Evolutionary conservation across 345 rosid species (phyloP).

Genomic region (Euphorbia peplus): DNA sequence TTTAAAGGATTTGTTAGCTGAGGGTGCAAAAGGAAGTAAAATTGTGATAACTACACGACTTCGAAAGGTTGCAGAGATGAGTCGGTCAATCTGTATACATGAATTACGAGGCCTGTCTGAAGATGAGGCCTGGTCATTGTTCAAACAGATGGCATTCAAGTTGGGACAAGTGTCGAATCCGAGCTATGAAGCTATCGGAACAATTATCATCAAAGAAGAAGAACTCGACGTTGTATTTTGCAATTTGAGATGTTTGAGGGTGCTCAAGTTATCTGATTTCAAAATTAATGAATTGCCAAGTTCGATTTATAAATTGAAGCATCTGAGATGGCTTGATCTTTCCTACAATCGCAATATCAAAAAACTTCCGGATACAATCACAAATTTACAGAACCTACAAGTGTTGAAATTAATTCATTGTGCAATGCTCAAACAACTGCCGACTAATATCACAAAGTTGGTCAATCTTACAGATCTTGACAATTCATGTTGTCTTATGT

Average conservation of each 20-base stretch:
- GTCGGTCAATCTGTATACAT: too few relatives aligned
- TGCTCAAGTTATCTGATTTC: not conserved
- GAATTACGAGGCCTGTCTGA: too few relatives aligned
- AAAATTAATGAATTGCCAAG: not conserved
- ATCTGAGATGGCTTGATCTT: slow-evolving; percentile 23
- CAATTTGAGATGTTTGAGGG: not conserved
- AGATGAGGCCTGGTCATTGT: too few relatives aligned
- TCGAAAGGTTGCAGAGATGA: too few relatives aligned
- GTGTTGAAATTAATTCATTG: slow-evolving; percentile 11
- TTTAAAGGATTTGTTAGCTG: too few relatives aligned
- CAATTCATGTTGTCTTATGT: not conserved
- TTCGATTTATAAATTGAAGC: too few relatives aligned
- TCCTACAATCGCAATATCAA: slow-evolving; percentile 4
- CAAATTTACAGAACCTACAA: slow-evolving; percentile 12
- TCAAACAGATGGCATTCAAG: too few relatives aligned
- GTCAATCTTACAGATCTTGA: slow-evolving; percentile 9
- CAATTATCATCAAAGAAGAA: not conserved
- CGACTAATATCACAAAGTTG: not conserved
- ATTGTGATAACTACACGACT: too few relatives aligned
- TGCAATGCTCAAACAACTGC: not conserved
- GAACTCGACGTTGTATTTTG: not conserved
- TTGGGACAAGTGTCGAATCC: too few relatives aligned
- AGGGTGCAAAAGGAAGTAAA: too few relatives aligned
- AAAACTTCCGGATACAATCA: slow-evolving; percentile 13
- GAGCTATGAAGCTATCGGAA: too few relatives aligned